These are phyloP conservation scores for Nemania abortiva DNA, from an alignment of 2,329 filamentous ascomycete species.

Conservation along the genomic window DNA sequence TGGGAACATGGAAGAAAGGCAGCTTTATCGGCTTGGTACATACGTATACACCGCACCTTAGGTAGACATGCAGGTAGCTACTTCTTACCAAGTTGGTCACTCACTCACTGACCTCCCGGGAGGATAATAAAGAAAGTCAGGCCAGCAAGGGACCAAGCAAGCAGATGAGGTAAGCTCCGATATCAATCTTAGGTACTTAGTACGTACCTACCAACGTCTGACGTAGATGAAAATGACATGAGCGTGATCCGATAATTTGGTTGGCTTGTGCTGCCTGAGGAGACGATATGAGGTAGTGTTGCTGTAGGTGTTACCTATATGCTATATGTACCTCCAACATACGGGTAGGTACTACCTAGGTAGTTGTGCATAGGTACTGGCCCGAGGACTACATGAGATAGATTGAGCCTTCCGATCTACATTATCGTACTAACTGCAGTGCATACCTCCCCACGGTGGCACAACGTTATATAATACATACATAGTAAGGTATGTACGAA, in stretches of 20 bases:
- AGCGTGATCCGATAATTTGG: constrained; percentile 9
- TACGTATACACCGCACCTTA: background rate
- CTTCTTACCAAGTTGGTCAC: background rate
- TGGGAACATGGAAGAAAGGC: background rate
- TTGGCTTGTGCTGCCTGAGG: background rate
- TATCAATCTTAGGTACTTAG: background rate
- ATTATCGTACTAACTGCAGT: background rate
- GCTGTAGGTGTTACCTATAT: background rate
- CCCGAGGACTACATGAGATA: constrained; percentile 9
- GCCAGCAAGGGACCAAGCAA: background rate
- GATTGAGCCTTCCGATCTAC: background rate
- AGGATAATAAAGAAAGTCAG: background rate
- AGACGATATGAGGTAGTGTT: background rate
- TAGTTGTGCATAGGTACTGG: too few relatives aligned
- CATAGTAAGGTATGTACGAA: background rate
- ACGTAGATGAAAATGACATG: constrained; percentile 24
- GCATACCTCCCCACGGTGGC: background rate
- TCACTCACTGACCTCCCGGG: background rate
- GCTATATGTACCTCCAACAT: too few relatives aligned
- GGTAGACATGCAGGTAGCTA: background rate
- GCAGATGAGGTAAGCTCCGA: background rate
- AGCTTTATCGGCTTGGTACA: background rate
- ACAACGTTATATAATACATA: background rate
- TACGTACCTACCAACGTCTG: constrained; percentile 9
- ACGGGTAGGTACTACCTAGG: too few relatives aligned